Conservation (phyloP, 2,329 filamentous ascomycete species). For the Leptographium galeiforme region DNA sequence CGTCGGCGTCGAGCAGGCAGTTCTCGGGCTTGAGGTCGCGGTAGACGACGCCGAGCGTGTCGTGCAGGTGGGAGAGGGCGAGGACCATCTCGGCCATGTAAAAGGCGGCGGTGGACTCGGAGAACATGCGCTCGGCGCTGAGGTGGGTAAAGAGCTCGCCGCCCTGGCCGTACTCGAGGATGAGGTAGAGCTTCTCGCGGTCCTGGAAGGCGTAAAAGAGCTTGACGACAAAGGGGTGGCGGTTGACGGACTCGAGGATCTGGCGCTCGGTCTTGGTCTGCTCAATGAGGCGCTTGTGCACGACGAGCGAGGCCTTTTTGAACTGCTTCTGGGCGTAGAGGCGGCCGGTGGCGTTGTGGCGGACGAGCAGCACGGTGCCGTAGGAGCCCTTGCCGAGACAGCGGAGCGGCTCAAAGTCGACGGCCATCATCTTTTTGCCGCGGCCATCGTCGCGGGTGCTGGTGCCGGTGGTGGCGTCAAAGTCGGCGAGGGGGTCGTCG, state of each 20-base stretch:
- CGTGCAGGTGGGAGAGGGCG: conserved; percentile 84
- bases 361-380: conserved; percentile 86
- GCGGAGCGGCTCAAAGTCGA: conserved; percentile 79
- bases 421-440: conserved; percentile 71
- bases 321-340: conserved; percentile 98
- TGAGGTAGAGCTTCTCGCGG: conserved; percentile 91
- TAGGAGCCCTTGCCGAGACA: conserved; percentile 95
- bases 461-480: not conserved
- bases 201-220: conserved; percentile 98
- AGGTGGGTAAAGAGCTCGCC: conserved; percentile 96
- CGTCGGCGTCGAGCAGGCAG: conserved; percentile 80
- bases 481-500: not conserved
- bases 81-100: conserved; percentile 99
- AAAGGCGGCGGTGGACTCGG: conserved; percentile 77
- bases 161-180: conserved; percentile 93
- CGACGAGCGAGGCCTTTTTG: conserved; percentile 87
- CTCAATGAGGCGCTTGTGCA: conserved; percentile 91
- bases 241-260: conserved; percentile 89
- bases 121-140: conserved; percentile 87
- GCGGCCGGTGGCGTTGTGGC: conserved; percentile 73
- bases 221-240: conserved; percentile 96
- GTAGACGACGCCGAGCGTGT: conserved; percentile 86
- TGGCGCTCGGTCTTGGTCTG: conserved; percentile 95
- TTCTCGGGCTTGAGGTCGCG: conserved; percentile 97
- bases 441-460: not conserved